Conservation (phyloP, 2,329 filamentous ascomycete species). For the Helminthosporium solani region DNA sequence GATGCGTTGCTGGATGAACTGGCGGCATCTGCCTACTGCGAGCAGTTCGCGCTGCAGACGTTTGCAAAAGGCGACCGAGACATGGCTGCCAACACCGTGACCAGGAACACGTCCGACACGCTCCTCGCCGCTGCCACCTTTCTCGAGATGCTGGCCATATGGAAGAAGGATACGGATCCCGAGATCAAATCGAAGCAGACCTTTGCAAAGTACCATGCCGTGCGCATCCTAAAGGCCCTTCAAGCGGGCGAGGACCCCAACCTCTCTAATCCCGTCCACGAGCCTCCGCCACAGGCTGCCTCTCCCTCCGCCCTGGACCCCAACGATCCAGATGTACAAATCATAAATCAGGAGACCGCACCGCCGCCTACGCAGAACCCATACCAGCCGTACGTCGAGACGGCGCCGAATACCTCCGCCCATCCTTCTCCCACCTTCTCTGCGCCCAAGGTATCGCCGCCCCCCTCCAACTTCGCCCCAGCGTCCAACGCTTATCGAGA, state of each 20-base stretch:
- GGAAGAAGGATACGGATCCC: slow-evolving; percentile 67
- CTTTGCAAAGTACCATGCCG: slow-evolving; percentile 93
- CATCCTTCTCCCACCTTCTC: slow-evolving; percentile 45
- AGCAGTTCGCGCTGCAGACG: slow-evolving; percentile 88
- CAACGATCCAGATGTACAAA: slow-evolving; percentile 64
- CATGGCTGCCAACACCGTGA: slow-evolving; percentile 79
- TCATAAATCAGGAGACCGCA: slow-evolving; percentile 46
- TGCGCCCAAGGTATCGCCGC: slow-evolving; percentile 51
- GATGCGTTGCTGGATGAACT: slow-evolving; percentile 83
- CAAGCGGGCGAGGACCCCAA: slow-evolving; percentile 93
- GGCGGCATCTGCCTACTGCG: slow-evolving; percentile 86
- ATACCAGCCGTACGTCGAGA: slow-evolving; percentile 59
- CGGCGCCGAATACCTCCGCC: slow-evolving; percentile 58
- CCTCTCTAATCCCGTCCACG: slow-evolving; percentile 75
- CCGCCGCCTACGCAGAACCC: slow-evolving; percentile 19
- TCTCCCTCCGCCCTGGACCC: slow-evolving; percentile 56
- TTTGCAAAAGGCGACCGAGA: slow-evolving; percentile 82
- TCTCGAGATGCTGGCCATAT: slow-evolving; percentile 82
- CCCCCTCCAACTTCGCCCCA: slow-evolving; percentile 35
- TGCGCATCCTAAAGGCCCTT: slow-evolving; percentile 86
- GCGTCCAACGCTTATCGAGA: slow-evolving; percentile 41
- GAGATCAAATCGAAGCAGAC: slow-evolving; percentile 87
- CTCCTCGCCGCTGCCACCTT: slow-evolving; percentile 93
- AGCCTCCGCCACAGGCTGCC: slow-evolving; percentile 41
- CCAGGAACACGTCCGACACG: slow-evolving; percentile 89